These are phyloP conservation scores for Candida dajiaensis DNA, from an alignment of 805 yeast species.

Conservation along the genomic window DNA sequence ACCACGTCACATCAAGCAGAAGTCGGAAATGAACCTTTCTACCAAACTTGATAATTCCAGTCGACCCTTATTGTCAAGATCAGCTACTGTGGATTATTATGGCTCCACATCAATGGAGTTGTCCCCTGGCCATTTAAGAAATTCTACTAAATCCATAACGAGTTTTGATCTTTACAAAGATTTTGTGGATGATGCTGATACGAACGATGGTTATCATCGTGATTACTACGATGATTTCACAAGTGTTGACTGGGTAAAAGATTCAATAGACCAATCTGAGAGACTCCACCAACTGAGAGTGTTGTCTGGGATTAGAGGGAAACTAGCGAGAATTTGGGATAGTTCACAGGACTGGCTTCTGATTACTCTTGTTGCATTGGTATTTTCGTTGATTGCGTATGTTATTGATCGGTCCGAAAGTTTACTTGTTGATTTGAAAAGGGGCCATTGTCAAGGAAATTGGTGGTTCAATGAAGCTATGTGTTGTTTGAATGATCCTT, in stretches of 20 bases:
- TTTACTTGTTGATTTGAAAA: slow-evolving; percentile 42
- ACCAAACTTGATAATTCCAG: not conserved
- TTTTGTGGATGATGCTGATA: no score
- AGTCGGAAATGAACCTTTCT: not conserved
- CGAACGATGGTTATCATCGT: slow-evolving; percentile 9
- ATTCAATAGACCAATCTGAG: slow-evolving; percentile 37
- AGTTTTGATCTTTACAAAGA: not conserved
- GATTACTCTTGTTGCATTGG: slow-evolving; percentile 38
- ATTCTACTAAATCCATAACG: not conserved
- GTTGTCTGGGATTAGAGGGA: slow-evolving; percentile 28
- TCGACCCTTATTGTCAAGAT: not conserved
- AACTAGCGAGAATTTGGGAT: slow-evolving; percentile 27
- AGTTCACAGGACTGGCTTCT: slow-evolving; percentile 44
- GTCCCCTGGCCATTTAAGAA: not conserved
- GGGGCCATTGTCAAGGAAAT: slow-evolving; percentile 43
- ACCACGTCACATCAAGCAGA: not conserved
- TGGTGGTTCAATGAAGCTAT: slow-evolving; percentile 38
- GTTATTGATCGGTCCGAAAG: slow-evolving; percentile 42
- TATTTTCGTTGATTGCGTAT: slow-evolving; percentile 45
- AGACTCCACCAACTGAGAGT: slow-evolving; percentile 34
- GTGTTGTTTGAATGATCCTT: slow-evolving; percentile 30
- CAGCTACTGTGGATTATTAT: not conserved
- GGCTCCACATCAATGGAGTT: not conserved
- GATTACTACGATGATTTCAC: slow-evolving; percentile 55
- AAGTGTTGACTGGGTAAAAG: slow-evolving; percentile 54